Base-by-base conservation (phyloP, 2,329 filamentous ascomycete species). In the Madurella fahalii region DNA sequence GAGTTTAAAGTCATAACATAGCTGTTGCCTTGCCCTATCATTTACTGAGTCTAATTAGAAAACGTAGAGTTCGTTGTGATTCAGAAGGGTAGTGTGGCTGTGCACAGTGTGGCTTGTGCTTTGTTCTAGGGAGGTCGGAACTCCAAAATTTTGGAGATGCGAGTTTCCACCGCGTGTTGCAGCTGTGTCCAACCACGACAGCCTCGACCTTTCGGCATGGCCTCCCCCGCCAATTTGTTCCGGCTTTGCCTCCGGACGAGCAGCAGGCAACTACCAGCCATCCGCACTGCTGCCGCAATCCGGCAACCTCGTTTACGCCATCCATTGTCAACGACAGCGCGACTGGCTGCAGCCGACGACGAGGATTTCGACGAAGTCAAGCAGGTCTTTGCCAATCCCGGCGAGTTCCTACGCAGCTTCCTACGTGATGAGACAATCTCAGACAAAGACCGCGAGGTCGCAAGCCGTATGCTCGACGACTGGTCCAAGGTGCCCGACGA, bases 191-290 rank as follows among this genome's bases (percentile, higher is more conserved):
- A 47, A 34, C 47, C 47, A 57, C 46, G 34, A 54, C 50, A 52
- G 43, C 20, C 34, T 48, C 50, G 25, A 64, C 60, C 58, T 47
- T 61, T 54, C 58, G 63, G 57, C 58, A 76, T 76, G 73, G 71
- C 72, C 63, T 71, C 71, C 55, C 67, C 70, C 56, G 68, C 72
- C 58, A 70, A 68, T 61, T 67, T 73, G 15, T 65, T 75, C 64
- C 71, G 72, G 65, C 64, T 73, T 50, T 70, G 67, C 59, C 62
- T 72, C 56, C 71, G 69, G 62, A 65, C 67, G 13, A 11, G 11
- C 56, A 67, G 67, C 63, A 67, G 68, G 51, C 57, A 53, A 25
- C 47, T 60, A 18, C 25, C 58, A 15, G 46, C 30, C 20, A 31
- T 59, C 46, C 52, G 52, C 2, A 40, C 53, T 34, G 20, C 40